Evolutionary conservation across 1,284 basidiomycete species (phyloP).

Genomic region (Caloboletus firmus): DNA sequence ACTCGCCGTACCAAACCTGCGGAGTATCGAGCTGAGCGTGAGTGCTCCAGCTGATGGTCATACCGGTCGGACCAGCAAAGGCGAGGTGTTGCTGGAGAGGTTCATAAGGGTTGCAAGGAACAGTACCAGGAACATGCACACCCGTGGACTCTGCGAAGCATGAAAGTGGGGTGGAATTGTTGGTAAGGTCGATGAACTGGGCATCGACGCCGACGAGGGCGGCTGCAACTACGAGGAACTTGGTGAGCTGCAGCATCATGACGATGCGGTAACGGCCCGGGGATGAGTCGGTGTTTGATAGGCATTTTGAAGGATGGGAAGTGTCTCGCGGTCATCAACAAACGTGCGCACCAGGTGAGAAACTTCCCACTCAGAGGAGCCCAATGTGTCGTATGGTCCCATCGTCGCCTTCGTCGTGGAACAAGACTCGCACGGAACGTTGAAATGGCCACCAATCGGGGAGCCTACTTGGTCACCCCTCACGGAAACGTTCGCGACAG

Average conservation of each 20-base stretch:
- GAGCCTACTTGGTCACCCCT: not conserved
- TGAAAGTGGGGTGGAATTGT: constrained; percentile 13
- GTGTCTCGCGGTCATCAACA: not conserved
- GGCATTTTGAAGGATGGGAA: not conserved
- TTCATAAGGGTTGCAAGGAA: constrained; percentile 31
- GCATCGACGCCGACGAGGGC: constrained; percentile 17
- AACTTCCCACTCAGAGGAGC: not conserved
- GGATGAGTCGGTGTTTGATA: too few relatives aligned
- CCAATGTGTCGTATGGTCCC: not conserved
- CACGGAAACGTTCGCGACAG: not conserved
- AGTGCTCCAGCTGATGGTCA: constrained; percentile 32
- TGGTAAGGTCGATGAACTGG: constrained; percentile 23
- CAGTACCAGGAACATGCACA: constrained; percentile 29
- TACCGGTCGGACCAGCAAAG: constrained; percentile 26
- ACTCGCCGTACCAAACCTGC: constrained; percentile 30
- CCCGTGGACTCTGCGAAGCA: constrained; percentile 30
- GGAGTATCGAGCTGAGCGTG: constrained; percentile 19
- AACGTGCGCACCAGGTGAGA: constrained; percentile 7
- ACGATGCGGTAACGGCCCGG: not conserved
- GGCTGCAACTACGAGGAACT: constrained; percentile 1
- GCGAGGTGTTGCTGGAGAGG: constrained; percentile 30
- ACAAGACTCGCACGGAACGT: not conserved
- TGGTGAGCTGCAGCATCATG: constrained; percentile 9
- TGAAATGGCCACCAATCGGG: not conserved
- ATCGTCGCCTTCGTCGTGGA: not conserved